Evolutionary conservation across 1,284 basidiomycete genomes (phyloP), one percentile per base, ranked within the genome.

Genomic region (Pholiota adiposa): DNA sequence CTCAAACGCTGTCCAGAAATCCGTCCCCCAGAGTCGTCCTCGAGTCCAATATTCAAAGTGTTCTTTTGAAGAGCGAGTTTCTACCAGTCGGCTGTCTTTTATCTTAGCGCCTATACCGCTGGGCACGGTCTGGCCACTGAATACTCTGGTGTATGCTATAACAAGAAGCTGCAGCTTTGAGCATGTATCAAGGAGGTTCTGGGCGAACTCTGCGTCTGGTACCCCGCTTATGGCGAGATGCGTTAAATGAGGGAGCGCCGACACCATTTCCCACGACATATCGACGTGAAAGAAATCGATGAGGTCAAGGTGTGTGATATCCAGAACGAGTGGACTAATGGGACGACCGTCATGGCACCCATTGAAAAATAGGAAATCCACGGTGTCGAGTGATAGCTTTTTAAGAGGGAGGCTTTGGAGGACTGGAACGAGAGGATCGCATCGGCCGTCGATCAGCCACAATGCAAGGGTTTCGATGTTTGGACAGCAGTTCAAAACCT

Each of bases 291-390:
- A 34, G n/a, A 55, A 58, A 34, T 63, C 52, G 43, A 60, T 43
- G 34, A 63, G 54, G 18, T 63, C 62, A 16, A 63, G 53, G 19
- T 63, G 62, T 3, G 58, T 63, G 33, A 63, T 19, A 23, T 51
- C 18, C 29, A 48, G 21, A 41, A 25, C 4, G 46, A 49, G 16
- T 54, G 46, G 16, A 9, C 3, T 7, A 9, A 33, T 46, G 4
- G 52, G 44, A 14, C 31, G 19, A 31, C 5, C 4, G 11, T 51
- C 51, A 1, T 25, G 14, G 19, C 31, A 25, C 5, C 25, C 38
- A 8, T 29, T 31, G 27, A 41, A 25, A 7, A 18, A 46, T 18
- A 62, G 34, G 38, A 58, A 58, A 31, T 51, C 25, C 3, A 43
- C 29, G 19, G 56, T 38, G 21, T 61, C 54, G 18, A 58, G 27